Conservation (phyloP, 1,284 basidiomycete species). For the Ustilago curta region DNA sequence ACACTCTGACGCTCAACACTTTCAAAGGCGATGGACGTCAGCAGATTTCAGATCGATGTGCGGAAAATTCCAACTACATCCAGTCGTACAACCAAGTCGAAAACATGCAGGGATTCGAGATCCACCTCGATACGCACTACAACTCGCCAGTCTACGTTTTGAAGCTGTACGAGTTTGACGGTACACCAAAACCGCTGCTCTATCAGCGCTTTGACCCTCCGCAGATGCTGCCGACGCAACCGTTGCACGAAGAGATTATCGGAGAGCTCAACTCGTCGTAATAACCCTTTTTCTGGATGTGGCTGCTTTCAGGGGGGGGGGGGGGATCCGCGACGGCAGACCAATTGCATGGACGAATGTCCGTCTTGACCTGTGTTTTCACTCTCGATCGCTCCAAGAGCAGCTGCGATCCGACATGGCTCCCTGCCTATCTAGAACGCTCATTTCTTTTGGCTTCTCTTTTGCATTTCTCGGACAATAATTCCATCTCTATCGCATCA, state of each 20-base stretch:
- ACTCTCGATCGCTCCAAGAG: background rate
- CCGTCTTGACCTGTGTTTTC: background rate
- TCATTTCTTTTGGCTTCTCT: background rate
- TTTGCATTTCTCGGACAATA: constrained; percentile 27
- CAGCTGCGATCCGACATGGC: background rate
- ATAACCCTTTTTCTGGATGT: background rate
- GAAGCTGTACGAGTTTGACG: constrained; percentile 56
- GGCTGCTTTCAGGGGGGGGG: too few species aligned
- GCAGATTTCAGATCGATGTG: constrained; percentile 44
- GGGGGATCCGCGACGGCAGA: too few species aligned
- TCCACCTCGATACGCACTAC: constrained; percentile 37
- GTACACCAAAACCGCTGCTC: constrained; percentile 51
- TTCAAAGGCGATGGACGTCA: constrained; percentile 61
- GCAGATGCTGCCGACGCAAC: constrained; percentile 63
- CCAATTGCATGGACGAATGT: background rate
- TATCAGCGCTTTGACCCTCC: constrained; percentile 58
- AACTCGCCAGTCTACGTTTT: constrained; percentile 43
- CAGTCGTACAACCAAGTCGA: constrained; percentile 56
- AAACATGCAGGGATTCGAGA: constrained; percentile 51
- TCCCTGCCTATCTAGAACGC: constrained; percentile 10
- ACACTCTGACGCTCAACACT: constrained; percentile 52
- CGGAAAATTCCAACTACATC: constrained; percentile 47
- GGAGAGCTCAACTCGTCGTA: constrained; percentile 39
- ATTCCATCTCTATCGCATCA: constrained; percentile 15
- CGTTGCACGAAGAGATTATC: constrained; percentile 51